Evolutionary conservation across 2,329 filamentous ascomycete species (phyloP).

Genomic region (Lanzia echinophila): DNA sequence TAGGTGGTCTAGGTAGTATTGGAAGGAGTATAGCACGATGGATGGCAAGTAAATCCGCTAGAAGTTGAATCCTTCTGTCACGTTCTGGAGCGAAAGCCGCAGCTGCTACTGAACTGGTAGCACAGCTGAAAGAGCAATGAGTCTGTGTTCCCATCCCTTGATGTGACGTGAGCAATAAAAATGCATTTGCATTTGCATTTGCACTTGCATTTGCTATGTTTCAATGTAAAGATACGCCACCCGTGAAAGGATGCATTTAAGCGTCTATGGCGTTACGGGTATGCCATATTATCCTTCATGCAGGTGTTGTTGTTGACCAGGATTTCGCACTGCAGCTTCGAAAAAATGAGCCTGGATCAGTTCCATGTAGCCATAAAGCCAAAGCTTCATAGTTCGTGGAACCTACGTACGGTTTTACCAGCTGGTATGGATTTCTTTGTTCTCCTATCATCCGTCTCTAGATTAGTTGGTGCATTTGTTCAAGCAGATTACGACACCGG

Average conservation of each 20-base stretch:
- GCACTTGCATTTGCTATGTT: too few species aligned
- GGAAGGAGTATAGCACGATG: too few species aligned
- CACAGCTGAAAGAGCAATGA: too few species aligned
- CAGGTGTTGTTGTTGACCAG: neutral
- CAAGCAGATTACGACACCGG: conserved; percentile 20
- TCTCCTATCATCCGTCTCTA: conserved; percentile 30
- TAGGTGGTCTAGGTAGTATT: too few species aligned
- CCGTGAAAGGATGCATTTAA: conserved; percentile 24
- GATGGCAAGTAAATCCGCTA: too few species aligned
- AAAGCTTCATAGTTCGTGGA: conserved; percentile 29
- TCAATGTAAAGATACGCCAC: neutral
- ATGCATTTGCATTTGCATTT: conserved; percentile 4
- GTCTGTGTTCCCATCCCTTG: too few species aligned
- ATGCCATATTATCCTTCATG: neutral
- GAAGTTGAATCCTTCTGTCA: too few species aligned
- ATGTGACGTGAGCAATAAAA: neutral
- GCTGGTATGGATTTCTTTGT: conserved; percentile 14
- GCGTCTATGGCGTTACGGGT: conserved; percentile 24
- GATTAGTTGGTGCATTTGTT: conserved; percentile 10
- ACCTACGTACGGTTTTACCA: conserved; percentile 14
- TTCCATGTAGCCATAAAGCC: conserved; percentile 31
- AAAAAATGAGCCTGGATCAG: conserved; percentile 32
- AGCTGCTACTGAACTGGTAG: too few species aligned
- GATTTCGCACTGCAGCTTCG: conserved; percentile 14
- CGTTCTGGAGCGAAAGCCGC: too few species aligned